Percentiles rank a stretch among this genome's conserved stretches.
phyloP scores from a whole-genome alignment of 2,329 filamentous ascomycete genomes.

The Mariannaea elegans region DNA sequence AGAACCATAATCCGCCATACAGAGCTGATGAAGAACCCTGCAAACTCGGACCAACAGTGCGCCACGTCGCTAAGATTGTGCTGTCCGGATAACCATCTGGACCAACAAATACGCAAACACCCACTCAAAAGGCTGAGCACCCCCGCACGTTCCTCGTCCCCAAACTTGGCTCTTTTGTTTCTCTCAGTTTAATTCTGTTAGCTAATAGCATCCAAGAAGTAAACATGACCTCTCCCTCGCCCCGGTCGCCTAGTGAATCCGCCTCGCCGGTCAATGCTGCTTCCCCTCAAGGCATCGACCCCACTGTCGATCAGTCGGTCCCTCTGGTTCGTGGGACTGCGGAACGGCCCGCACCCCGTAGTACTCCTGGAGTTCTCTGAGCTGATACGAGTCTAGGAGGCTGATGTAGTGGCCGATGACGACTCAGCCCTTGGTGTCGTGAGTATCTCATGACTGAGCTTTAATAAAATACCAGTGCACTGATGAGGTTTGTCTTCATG shows the following conservation, averaged over 20 bases:
- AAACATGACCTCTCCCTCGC: background rate
- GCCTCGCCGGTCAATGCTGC: background rate
- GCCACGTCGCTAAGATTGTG: background rate
- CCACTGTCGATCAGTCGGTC: background rate
- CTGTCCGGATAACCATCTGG: background rate
- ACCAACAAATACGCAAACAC: too few relatives aligned
- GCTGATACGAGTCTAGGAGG: background rate
- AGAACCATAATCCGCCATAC: background rate
- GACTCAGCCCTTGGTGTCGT: conserved; percentile 22
- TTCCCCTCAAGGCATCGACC: background rate
- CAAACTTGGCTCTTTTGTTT: too few relatives aligned
- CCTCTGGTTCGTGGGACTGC: background rate
- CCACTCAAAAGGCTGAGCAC: too few relatives aligned
- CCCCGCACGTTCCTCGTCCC: too few relatives aligned
- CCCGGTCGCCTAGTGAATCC: background rate
- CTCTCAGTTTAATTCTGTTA: too few relatives aligned
- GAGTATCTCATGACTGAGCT: background rate
- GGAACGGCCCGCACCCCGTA: background rate
- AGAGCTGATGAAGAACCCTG: background rate
- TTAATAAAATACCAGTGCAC: too few relatives aligned
- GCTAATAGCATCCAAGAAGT: background rate
- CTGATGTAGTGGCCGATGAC: background rate
- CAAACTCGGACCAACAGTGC: background rate
- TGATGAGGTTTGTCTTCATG: too few relatives aligned
- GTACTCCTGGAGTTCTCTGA: background rate